Conservation (phyloP, 2,329 filamentous ascomycete genomes). For the Ascochyta fabae region DNA sequence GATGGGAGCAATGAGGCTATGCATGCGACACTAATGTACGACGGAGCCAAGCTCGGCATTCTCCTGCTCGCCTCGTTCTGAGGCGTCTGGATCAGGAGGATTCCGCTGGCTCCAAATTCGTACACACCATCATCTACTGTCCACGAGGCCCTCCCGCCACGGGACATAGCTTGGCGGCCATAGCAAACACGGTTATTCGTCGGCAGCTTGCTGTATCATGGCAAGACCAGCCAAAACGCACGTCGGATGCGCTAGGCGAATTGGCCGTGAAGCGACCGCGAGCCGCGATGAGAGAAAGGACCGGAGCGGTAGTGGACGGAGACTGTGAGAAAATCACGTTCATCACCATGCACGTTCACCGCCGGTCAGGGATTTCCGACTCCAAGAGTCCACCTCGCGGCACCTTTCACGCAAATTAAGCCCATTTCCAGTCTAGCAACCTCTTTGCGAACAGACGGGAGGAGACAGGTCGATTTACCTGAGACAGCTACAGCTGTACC, state of each 20-base stretch:
- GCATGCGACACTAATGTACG: neutral
- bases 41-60: conserved; percentile 3
- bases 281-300: conserved; percentile 26
- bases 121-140: neutral
- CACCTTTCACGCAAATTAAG: conserved; percentile 22
- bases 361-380: conserved; percentile 6
- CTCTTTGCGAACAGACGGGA: conserved; percentile 21
- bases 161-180: conserved; percentile 25
- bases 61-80: conserved; percentile 18
- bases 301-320: conserved; percentile 18
- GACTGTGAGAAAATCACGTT: conserved; percentile 17
- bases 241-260: conserved; percentile 30
- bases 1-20: conserved; percentile 6
- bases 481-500: conserved; percentile 29
- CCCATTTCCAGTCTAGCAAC: conserved; percentile 20
- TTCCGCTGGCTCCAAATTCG: conserved; percentile 9
- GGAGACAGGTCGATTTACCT: conserved; percentile 24
- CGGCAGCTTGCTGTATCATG: conserved; percentile 6
- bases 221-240: conserved; percentile 16
- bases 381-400: conserved; percentile 20
- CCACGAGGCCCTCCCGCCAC: conserved; percentile 18
- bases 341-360: conserved; percentile 18
- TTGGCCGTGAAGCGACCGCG: conserved; percentile 29
- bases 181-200: conserved; percentile 27
- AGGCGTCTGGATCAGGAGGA: conserved; percentile 1